Evolutionary conservation across 1,139 yeast species (phyloP), one percentile per base, ranked within the genome.

Genomic region (Pichia sp.): DNA sequence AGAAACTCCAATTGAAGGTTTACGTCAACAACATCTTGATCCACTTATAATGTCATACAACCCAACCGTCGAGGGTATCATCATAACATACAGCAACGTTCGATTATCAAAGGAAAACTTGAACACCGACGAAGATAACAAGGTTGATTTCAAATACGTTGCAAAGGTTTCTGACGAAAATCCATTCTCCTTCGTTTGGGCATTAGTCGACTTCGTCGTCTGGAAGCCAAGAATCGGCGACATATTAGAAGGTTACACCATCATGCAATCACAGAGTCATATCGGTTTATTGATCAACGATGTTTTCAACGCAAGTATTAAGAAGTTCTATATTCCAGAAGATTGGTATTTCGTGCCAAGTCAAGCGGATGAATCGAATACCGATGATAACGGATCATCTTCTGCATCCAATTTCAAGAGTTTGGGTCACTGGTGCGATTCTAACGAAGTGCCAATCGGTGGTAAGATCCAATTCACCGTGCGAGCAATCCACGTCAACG

Each of bases 241-340:
- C 61, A 70, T 73, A 2, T 68, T 91, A 30, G 96, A 91, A 63
- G 99, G 99, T 7, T 77, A 81, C 70, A 77, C 87, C 49, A 89
- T 89, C 69, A 81, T 93, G 78, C 97, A 91, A 70, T 85, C 97
- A 1, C 96, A 96, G 15, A 85, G 96, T 9, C 99, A 93, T 63
- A 84, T 94, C 60, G 98, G 98, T 52, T 73, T 93, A 54, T 76
- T 93, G 57, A 76, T 93, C 45, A 93, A 88, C 65, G 98, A 93
- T 67, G 88, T 96, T 1, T 93, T 93, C 71, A 94, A 93, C 68
- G 98, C 97, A 31, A 83, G 94, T 46, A 89, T 93, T 55, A 88
- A 87, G 66, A 83, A 87, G 65, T 84, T 77, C 63, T 81, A 81
- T 58, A 89, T 93, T 53, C 99, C 99, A 17, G 69, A 71, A 36